Conservation (phyloP, 148 eudicot genomes). For the Camellia sinensis region DNA sequence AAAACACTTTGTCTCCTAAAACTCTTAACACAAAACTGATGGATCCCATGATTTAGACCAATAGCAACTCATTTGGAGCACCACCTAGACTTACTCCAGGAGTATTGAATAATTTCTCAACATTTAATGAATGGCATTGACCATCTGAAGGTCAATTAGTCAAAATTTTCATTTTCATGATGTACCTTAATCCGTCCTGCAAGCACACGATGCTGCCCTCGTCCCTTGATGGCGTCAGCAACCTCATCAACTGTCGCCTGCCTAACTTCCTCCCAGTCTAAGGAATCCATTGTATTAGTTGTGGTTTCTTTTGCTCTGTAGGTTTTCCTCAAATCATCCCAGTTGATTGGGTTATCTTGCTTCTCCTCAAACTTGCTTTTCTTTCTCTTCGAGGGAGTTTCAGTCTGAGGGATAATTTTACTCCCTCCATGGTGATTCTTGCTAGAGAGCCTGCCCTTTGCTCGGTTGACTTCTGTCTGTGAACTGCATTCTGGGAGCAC, state of each 20-base stretch:
- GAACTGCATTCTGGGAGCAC: neutral
- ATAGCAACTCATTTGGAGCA: too few relatives aligned
- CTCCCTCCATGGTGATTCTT: conserved; percentile 4
- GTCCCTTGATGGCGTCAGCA: conserved; percentile 35
- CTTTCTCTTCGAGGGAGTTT: neutral
- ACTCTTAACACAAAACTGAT: too few relatives aligned
- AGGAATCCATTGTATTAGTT: conserved; percentile 37
- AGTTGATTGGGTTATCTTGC: conserved; percentile 18
- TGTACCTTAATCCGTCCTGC: conserved; percentile 60
- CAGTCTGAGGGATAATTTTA: conserved; percentile 4
- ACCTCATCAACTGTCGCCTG: conserved; percentile 34
- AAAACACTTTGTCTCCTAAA: too few relatives aligned
- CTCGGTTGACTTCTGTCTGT: conserved; percentile 2
- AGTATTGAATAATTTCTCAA: too few relatives aligned
- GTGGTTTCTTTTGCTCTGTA: conserved; percentile 19
- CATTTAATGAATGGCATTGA: neutral
- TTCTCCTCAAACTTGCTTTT: conserved; percentile 16
- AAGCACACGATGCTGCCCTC: conserved; percentile 58
- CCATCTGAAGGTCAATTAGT: neutral
- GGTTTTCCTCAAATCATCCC: conserved; percentile 37
- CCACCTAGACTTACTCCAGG: too few relatives aligned
- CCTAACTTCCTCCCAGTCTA: conserved; percentile 72
- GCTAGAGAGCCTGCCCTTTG: neutral
- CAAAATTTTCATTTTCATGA: neutral
- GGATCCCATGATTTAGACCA: too few relatives aligned